These are phyloP conservation scores for Telopea speciosissima DNA, from an alignment of 177 flowering plant genomes.

Conservation along the genomic window DNA sequence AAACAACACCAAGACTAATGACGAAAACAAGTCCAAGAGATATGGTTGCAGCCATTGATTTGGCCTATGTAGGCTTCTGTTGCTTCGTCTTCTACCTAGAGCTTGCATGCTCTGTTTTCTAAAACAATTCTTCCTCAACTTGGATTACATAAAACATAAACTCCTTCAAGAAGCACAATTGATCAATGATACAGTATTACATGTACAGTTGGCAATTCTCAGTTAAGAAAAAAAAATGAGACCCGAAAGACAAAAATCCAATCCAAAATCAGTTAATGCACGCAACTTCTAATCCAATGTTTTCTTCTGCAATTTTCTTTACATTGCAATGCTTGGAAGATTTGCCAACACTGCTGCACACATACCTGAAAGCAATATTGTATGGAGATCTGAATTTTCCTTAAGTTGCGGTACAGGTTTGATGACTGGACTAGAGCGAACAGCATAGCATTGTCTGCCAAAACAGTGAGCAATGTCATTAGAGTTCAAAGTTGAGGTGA, in stretches of 20 bases:
- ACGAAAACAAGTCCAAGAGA: no score
- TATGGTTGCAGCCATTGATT: no score
- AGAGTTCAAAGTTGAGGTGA: background rate
- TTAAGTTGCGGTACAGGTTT: background rate
- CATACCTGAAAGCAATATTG: background rate
- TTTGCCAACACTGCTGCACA: background rate
- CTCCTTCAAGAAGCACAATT: background rate
- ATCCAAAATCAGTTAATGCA: background rate
- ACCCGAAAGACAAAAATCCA: slow-evolving; percentile 3
- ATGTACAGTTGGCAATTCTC: slow-evolving; percentile 5
- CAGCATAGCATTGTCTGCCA: slow-evolving; percentile 57
- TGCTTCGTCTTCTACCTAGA: no score
- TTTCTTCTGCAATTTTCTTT: background rate
- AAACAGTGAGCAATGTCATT: slow-evolving; percentile 9
- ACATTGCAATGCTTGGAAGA: background rate
- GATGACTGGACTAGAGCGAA: slow-evolving; percentile 34
- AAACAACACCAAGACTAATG: no score
- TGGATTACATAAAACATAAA: background rate
- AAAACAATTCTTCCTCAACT: no score
- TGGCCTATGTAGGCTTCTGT: no score
- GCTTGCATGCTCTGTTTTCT: no score
- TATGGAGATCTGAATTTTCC: background rate
- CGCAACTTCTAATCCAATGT: background rate
- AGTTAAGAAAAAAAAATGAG: background rate
- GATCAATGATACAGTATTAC: background rate